Evolutionary conservation across 2,329 filamentous ascomycete genomes (phyloP).

Genomic region (Tympanopsis confertula): DNA sequence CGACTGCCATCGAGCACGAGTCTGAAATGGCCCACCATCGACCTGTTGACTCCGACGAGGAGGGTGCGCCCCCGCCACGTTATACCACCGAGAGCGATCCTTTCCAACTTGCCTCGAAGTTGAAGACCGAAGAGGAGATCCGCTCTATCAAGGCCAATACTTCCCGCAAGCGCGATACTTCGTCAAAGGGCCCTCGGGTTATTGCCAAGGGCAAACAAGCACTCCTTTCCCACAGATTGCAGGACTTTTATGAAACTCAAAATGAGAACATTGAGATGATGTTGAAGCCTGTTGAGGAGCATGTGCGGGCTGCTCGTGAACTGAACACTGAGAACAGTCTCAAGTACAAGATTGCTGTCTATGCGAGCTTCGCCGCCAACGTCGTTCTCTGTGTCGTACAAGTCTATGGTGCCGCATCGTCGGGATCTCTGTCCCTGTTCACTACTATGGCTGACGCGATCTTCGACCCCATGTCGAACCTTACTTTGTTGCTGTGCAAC

Average conservation of each 20-base stretch:
- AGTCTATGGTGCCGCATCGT: conserved; percentile 76
- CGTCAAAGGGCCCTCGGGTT: not conserved
- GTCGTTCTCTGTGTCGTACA: conserved; percentile 69
- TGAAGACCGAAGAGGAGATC: conserved; percentile 71
- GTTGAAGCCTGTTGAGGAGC: conserved; percentile 86
- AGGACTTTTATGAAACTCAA: conserved; percentile 78
- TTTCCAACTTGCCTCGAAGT: conserved; percentile 62
- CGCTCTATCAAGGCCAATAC: conserved; percentile 69
- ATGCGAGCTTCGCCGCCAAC: conserved; percentile 68
- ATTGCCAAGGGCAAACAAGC: no score
- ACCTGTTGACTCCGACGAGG: conserved; percentile 7
- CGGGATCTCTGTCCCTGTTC: conserved; percentile 86
- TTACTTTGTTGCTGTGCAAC: conserved; percentile 76
- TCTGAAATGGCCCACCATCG: not conserved
- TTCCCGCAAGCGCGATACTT: conserved; percentile 53
- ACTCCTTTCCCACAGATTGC: conserved; percentile 37
- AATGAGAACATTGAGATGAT: conserved; percentile 89
- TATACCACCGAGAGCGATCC: conserved; percentile 41
- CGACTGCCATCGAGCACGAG: not conserved
- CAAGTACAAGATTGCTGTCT: conserved; percentile 56
- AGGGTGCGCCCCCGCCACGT: not conserved
- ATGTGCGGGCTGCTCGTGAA: conserved; percentile 69
- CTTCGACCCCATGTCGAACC: conserved; percentile 82
- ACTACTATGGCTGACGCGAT: conserved; percentile 94
- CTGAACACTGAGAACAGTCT: conserved; percentile 72